Base-by-base conservation (phyloP, 2,329 filamentous ascomycete genomes). In the Blastomyces gilchristii region DNA sequence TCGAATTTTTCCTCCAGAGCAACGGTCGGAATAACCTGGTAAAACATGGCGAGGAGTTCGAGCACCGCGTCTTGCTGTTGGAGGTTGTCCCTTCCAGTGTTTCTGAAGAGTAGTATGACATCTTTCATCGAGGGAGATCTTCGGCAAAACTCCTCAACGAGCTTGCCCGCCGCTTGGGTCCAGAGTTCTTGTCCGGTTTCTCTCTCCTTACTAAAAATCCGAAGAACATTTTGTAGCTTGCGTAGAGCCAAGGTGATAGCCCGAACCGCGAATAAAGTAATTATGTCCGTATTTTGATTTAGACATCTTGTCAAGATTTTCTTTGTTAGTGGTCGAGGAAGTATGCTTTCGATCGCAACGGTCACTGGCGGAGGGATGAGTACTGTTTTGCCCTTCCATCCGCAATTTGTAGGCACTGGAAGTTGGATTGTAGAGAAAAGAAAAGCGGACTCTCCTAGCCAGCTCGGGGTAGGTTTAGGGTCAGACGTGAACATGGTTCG, bases 391-490 rank as follows among this genome's bases (percentile, higher is more conserved):
- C 83, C 81, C 50, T 80, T 80, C 68, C 86, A 84, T 14, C 91
- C 91, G 71, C 93, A 90, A 65, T 83, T 83, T 34, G 78, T 72
- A 1, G 92, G 92, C 1, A 96, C 79, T 0, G 87, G 85, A 45
- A 95, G 79, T 63, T 87, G 83, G 56, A 97, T 85, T 0, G 87
- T 85, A 65, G 88, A 89, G 74, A 95, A 96, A 5, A 99, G 77
- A 66, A 97, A 90, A 0, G 91, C 86, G 0, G 91, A 91, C 72
- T 95, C 96, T 52, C 93, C 92, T 68, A 97, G 89, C 94, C 94
- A 99, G 0, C 91, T 94, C 54, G 91, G 87, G 2, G 91, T 94
- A 5, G 95, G 81, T 71, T 96, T 97, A 0, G 94, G 92, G 52
- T 97, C 92, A 66, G 96, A 91, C 0, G 87, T 85, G 70, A 97